Evolutionary conservation across 106 monocot species (phyloP), one percentile per base, ranked within the genome.

Genomic region (Vanilla planifolia): DNA sequence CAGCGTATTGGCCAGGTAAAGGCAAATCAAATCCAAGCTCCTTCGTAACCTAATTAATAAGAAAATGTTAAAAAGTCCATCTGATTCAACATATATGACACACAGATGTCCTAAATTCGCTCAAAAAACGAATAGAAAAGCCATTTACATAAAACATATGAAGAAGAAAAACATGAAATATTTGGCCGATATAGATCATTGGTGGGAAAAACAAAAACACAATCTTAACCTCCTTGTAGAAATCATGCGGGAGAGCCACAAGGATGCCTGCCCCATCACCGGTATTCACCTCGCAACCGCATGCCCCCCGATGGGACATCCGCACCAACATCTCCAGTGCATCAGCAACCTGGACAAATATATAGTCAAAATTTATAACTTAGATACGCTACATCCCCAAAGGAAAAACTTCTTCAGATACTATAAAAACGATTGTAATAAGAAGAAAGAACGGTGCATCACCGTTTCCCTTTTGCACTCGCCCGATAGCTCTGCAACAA

Each of bases 261-360:
- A 98, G 77, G 45, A 98, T 92, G 36, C 98, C 98, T 34, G 98
- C 98, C 43, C 98, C 98, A 71, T 98, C 98, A n/a, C 98, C 98
- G n/a, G 98, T 92, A 51, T 98, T 98, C 9, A 72, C 60, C 65
- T 98, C 98, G 46, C 98, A 98, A 19, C 98, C 98, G 53, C 98
- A 98, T 21, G 98, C 98, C n/a, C 98, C 98, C 8, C 98, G 71
- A 64, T 98, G 98, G 33, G 98, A 33, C 98, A 98, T 98, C 23
- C 98, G 65, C 34, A 82, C 80, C 61, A 92, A 80, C 98, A 98
- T 98, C 64, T 83, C 82, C n/a, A 98, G 56, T 13, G 98, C 92
- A 69, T 98, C 98, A 25, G 71, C 59, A 24, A 98, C 98, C 98
- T 98, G 64, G 11, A 33, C 56, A 42, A 36, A 23, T n/a, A 37